Base-by-base conservation (phyloP, 805 yeast species). In the Yamadazyma ubonensis region DNA sequence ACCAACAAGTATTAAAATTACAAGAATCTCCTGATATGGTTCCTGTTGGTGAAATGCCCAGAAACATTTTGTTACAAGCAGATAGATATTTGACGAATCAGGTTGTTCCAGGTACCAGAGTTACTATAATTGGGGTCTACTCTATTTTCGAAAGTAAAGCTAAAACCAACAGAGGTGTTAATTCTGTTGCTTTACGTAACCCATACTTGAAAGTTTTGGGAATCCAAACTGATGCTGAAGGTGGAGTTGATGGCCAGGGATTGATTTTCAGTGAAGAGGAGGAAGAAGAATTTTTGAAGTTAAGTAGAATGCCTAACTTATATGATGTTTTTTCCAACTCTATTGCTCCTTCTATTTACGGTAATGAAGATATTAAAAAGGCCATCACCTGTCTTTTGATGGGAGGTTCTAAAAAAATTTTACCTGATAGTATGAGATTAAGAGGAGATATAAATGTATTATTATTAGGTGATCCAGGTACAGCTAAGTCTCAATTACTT, bases 1-100 rank as follows among this genome's bases (percentile, higher is more conserved):
- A 93, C 64, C 98, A 95, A 59, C 99, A 93, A 64, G 81, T 84
- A 21, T 73, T 93, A 54, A 93, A 93, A 61, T 72, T 93, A 41
- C 99, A 93, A 62, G 99, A 93, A 60, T 75, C 93, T n/a, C 97
- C 98, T 9, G 99, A 93, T 60, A 86, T 86, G 83, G 97, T 93
- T 2, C 99, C 99, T 1, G 96, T 93, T 20, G 99, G 99, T 50
- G 99, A 93, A 66, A 83, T 93, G 88, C 99, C 99, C 6, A 79
- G 99, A 51, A 95, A 93, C 55, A 83, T 93, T 29, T 57, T 87
- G 43, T 71, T 93, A 48, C 85, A 93, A 30, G 87, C 88, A 23
- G 98, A 93, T 60, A 76, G 99, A 45, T 86, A 86, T 52, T 69
- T 93, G 57, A 84, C 96, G 19, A 93, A 93, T 65, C 80, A 77